phyloP scores from a whole-genome alignment of 192 early-diverging fungal genomes.

The Umbelopsis vinacea region DNA sequence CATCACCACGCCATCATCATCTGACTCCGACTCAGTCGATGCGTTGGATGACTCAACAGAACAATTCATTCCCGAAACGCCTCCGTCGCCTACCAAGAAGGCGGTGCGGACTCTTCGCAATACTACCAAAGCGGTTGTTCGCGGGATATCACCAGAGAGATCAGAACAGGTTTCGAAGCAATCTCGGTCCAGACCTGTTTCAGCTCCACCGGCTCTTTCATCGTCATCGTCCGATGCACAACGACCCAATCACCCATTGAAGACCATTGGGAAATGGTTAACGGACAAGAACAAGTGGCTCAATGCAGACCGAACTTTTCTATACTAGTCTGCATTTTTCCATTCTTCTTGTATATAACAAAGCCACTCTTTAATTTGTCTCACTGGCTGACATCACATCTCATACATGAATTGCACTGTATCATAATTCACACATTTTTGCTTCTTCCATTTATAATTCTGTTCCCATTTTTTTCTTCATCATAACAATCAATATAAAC shows the following conservation, averaged over 20 bases:
- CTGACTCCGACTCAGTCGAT: conserved; percentile 4
- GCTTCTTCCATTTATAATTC: not conserved
- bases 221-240: not conserved
- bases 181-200: conserved; percentile 4
- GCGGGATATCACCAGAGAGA: not conserved
- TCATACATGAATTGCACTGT: not conserved
- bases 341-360: not conserved
- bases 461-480: not conserved
- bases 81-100: conserved; percentile 2
- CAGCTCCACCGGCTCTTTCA: conserved; percentile 4
- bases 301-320: conserved; percentile 10
- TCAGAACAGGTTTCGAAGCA: not conserved
- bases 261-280: conserved; percentile 16
- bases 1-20: not conserved
- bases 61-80: not conserved
- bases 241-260: not conserved
- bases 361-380: too few relatives aligned
- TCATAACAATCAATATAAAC: not conserved
- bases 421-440: conserved; percentile 8
- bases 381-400: too few relatives aligned
- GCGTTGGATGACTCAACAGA: not conserved
- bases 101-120: not conserved
- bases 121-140: not conserved
- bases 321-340: not conserved
- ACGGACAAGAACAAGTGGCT: conserved; percentile 21